Evolutionary conservation across 148 eudicot species (phyloP).

Genomic region (Chenopodium quinoa): DNA sequence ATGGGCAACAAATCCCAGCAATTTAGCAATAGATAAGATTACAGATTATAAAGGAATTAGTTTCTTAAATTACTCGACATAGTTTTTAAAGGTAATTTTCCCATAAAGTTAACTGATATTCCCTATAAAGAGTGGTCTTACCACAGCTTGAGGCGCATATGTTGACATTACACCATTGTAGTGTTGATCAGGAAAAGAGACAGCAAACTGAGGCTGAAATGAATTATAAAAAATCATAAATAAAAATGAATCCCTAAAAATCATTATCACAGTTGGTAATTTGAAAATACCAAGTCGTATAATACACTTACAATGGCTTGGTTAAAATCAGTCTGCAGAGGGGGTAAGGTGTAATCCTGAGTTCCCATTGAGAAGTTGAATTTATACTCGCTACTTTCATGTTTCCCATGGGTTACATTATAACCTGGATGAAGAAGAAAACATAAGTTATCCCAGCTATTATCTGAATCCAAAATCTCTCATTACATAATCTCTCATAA

Average conservation of each 20-base stretch:
- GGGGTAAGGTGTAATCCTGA: conserved; percentile 36
- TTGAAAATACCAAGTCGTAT: background rate
- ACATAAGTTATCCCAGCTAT: conserved; percentile 3
- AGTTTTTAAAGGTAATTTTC: background rate
- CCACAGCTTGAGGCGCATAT: conserved; percentile 52
- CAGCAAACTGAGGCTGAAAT: conserved; percentile 47
- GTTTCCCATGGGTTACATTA: conserved; percentile 27
- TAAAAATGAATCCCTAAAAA: conserved; percentile 2
- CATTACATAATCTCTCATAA: too few species aligned
- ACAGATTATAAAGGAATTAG: background rate
- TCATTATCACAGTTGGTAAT: background rate
- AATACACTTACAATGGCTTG: conserved; percentile 46
- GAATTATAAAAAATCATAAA: background rate
- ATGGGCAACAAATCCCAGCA: background rate
- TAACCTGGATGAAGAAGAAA: conserved; percentile 28
- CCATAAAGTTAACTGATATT: background rate
- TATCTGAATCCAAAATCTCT: background rate
- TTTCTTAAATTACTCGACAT: background rate
- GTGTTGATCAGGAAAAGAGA: conserved; percentile 45
- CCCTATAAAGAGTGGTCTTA: conserved; percentile 25
- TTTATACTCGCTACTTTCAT: conserved; percentile 25
- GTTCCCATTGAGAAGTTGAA: conserved; percentile 30
- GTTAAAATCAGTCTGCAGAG: conserved; percentile 40
- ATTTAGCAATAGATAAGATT: background rate
- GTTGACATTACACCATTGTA: conserved; percentile 33